A percentile compares a stretch with the other conserved stretches of the same genome.
phyloP scores from a whole-genome alignment of 2,329 filamentous ascomycete species.

The Neoarthrinium moseri region DNA sequence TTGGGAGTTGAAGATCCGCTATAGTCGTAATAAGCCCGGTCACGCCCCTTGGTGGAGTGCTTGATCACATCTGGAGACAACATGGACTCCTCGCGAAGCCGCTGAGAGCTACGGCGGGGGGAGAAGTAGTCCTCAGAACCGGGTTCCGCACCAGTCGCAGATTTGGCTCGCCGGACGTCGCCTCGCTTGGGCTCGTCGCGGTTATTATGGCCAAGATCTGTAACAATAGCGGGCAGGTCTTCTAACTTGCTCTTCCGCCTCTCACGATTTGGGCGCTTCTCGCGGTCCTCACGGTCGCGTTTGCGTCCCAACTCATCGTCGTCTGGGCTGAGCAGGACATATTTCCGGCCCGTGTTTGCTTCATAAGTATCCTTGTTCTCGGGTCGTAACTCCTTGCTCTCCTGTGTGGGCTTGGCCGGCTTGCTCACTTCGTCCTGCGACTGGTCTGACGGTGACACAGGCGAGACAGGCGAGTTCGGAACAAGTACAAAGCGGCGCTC shows the following conservation, averaged over 20 bases:
- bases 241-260: constrained; percentile 23
- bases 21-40: constrained; percentile 23
- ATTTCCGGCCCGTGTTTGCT: constrained; percentile 43
- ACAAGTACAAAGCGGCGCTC: constrained; percentile 67
- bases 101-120: constrained; percentile 21
- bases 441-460: constrained; percentile 25
- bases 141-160: constrained; percentile 19
- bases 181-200: constrained; percentile 11
- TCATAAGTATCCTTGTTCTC: constrained; percentile 30
- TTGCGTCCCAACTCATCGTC: constrained; percentile 24
- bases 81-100: constrained; percentile 32
- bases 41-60: constrained; percentile 27
- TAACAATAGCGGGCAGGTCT: constrained; percentile 29
- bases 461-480: constrained; percentile 32
- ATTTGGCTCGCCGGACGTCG: constrained; percentile 22
- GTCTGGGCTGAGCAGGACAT: constrained; percentile 25
- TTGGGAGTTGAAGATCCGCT: constrained; percentile 21
- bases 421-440: constrained; percentile 19
- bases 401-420: constrained; percentile 1
- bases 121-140: constrained; percentile 34
- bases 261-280: constrained; percentile 18
- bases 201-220: constrained; percentile 16
- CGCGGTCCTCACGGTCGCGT: constrained; percentile 12
- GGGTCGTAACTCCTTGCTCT: constrained; percentile 12
- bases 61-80: constrained; percentile 46